Evolutionary conservation across 2,329 filamentous ascomycete genomes (phyloP).

Genomic region (Hysterium pulicare): DNA sequence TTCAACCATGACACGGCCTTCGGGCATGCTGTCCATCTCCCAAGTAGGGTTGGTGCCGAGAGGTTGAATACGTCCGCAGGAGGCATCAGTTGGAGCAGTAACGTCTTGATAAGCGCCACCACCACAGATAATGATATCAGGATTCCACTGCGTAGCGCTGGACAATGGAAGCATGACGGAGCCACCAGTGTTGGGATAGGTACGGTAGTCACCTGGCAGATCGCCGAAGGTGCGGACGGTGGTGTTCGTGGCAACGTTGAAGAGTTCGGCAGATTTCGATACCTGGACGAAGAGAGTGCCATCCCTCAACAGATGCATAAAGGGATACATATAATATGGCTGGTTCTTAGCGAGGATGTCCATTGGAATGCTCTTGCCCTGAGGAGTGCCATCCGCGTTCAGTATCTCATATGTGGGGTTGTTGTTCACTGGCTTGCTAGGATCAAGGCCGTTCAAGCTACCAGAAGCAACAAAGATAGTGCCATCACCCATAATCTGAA

Average conservation of each 20-base stretch:
- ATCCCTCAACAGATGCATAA: slow-evolving; percentile 57
- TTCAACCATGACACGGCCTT: slow-evolving; percentile 60
- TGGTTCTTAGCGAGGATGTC: slow-evolving; percentile 56
- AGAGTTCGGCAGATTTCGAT: slow-evolving; percentile 55
- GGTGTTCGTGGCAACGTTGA: slow-evolving; percentile 48
- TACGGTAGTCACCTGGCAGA: slow-evolving; percentile 55
- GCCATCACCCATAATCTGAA: slow-evolving; percentile 57
- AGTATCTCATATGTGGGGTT: slow-evolving; percentile 63
- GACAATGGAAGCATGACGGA: slow-evolving; percentile 55
- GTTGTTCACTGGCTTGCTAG: slow-evolving; percentile 54
- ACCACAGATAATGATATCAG: slow-evolving; percentile 57
- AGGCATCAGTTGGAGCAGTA: slow-evolving; percentile 56
- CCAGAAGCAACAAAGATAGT: slow-evolving; percentile 59
- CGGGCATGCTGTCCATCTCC: slow-evolving; percentile 59
- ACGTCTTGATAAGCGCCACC: slow-evolving; percentile 60
- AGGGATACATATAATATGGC: slow-evolving; percentile 64
- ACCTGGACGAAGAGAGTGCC: slow-evolving; percentile 57
- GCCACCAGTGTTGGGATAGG: slow-evolving; percentile 60
- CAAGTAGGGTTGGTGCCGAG: slow-evolving; percentile 48
- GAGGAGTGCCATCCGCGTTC: slow-evolving; percentile 46
- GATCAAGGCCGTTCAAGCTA: slow-evolving; percentile 57
- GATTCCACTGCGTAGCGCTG: slow-evolving; percentile 50
- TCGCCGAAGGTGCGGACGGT: slow-evolving; percentile 50
- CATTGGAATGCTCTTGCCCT: slow-evolving; percentile 49
- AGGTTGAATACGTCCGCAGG: slow-evolving; percentile 56